Base-by-base conservation (phyloP, 2,329 filamentous ascomycete species). In the Beauveria brongniartii region DNA sequence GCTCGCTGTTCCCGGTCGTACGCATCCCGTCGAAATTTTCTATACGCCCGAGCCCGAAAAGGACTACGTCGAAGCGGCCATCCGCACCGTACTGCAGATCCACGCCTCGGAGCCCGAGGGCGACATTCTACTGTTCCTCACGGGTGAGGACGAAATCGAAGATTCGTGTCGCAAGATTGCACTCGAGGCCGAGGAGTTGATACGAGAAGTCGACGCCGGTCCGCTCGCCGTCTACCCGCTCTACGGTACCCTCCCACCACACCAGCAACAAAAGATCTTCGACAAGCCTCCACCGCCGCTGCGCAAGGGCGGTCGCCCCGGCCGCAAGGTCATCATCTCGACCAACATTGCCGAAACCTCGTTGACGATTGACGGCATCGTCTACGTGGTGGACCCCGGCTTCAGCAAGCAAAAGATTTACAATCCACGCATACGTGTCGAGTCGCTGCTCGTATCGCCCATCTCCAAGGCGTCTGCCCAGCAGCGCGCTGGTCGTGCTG, bases 331-430 rank as follows among this genome's bases (percentile, higher is more conserved):
- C 71, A 95, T 99, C 67, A 83, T 99, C 34, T 91, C 92, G 10
- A 99, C 94, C 66, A 99, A 99, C 75, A 99, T 99, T 74, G 94
- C 94, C 50, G 94, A 99, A 78, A 99, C 94, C 0, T 93, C 89
- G 69, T 84, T 99, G 75, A 99, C 94, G 52, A 99, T 99, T 63
- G 94, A 99, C 71, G 94, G 94, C 72, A 99, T 99, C 65, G 94
- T 99, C 41, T 99, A 97, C 70, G 94, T 99, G 40, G 93, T 99
- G n/a, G 94, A 99, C 70, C 93, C 94, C 2, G 94, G 94, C 41
- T 99, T 99, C 79, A 96, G 92, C 78, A 99, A 99, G 79, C 94
- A 99, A 71, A 99, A 97, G 77, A 94, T 97, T 64, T 99, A 97
- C 80, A 97, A 99, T 74, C 93, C 94, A 24, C 87, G 94, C 63